Evolutionary conservation across 2,329 filamentous ascomycete species (phyloP).

Genomic region (Elsinoe australis): DNA sequence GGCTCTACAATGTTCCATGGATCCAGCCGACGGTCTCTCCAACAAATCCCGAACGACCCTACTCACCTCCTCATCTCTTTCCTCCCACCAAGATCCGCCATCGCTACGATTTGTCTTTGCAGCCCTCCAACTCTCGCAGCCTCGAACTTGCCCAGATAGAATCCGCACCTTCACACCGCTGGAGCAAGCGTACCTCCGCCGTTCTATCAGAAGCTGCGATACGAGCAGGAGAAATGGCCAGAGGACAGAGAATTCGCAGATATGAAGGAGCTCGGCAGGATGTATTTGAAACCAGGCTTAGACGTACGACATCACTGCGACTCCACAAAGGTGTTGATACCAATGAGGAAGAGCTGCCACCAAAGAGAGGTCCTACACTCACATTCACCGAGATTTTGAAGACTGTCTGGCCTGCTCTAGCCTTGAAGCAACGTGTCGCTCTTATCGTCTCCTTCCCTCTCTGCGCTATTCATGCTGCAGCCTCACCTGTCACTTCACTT

Average conservation of each 20-base stretch:
- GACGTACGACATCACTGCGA: not conserved
- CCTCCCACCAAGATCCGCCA: not conserved
- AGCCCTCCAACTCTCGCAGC: not conserved
- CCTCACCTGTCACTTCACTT: constrained; percentile 68
- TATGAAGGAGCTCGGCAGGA: constrained; percentile 17
- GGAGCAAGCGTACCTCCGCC: not conserved
- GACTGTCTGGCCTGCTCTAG: constrained; percentile 64
- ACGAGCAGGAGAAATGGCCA: constrained; percentile 1
- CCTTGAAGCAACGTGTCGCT: constrained; percentile 42
- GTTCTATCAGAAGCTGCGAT: constrained; percentile 1
- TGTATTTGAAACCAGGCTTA: not conserved
- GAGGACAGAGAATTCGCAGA: constrained; percentile 13
- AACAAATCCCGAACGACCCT: not conserved
- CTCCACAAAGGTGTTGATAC: not conserved
- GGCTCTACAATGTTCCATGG: not conserved
- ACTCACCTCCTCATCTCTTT: not conserved
- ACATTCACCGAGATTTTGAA: constrained; percentile 50
- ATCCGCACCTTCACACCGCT: not conserved
- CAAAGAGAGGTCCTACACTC: not conserved
- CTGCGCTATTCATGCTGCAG: constrained; percentile 56
- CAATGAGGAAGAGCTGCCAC: not conserved
- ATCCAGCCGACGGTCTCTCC: not conserved
- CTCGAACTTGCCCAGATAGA: not conserved
- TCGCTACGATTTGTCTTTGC: not conserved
- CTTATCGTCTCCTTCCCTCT: constrained; percentile 55